Conservation (phyloP, 768 basidiomycete genomes). For the Russula sp. region DNA sequence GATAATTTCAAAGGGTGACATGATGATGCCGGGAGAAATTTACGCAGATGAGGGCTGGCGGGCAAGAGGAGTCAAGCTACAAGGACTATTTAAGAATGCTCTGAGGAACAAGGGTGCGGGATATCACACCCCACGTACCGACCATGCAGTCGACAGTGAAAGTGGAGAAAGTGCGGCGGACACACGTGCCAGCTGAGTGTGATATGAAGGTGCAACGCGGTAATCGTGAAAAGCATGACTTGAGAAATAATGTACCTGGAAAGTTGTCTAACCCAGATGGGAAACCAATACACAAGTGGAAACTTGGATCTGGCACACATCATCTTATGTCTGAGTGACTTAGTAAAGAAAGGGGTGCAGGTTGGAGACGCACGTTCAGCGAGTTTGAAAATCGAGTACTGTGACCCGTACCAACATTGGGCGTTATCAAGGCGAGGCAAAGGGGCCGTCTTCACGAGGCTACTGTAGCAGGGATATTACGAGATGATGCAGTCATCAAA, state of each 20-base stretch:
- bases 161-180: slow-evolving; percentile 2
- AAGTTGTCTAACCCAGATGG: background rate
- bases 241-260: background rate
- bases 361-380: background rate
- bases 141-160: background rate
- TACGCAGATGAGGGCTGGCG: background rate
- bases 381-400: background rate
- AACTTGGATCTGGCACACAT: background rate
- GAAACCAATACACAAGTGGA: background rate
- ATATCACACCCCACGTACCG: background rate
- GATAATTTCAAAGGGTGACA: background rate
- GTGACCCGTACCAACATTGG: background rate
- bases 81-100: slow-evolving; percentile 3
- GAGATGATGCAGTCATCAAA: background rate
- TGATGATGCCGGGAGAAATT: background rate
- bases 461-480: background rate
- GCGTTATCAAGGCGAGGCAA: slow-evolving; percentile 3
- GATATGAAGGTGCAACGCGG: slow-evolving; percentile 2
- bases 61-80: background rate
- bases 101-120: background rate
- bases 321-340: background rate
- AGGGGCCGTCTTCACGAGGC: slow-evolving; percentile 10
- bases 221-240: background rate
- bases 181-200: background rate
- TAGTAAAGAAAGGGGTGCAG: background rate